Conservation (phyloP, 441 rosid genomes). For the Lepidium campestre region DNA sequence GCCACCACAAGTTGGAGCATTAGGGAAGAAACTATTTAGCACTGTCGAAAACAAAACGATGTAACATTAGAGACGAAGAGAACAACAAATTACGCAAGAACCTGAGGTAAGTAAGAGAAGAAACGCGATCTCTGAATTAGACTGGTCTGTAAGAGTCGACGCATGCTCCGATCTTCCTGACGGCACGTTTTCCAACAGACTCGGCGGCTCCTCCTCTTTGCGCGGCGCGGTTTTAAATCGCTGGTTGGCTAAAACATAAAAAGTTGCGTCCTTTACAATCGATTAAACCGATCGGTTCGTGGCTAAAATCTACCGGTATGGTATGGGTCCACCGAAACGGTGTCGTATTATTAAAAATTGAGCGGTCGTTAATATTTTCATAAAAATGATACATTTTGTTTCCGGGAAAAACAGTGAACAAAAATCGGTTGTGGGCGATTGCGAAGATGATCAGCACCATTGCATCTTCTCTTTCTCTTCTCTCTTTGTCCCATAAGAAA, state of each 20-base stretch:
- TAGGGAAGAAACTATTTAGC: neutral
- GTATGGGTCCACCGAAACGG: neutral
- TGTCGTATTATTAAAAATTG: neutral
- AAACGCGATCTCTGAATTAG: conserved; percentile 14
- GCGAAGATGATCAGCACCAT: conserved; percentile 8
- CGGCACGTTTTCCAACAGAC: conserved; percentile 10
- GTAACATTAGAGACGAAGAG: conserved; percentile 7
- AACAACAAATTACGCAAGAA: neutral
- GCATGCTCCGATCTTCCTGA: conserved; percentile 9
- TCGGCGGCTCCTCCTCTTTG: conserved; percentile 3
- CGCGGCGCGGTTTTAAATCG: neutral
- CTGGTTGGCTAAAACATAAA: neutral
- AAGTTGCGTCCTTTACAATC: neutral
- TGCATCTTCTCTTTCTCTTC: conserved; percentile 18
- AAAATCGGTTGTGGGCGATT: neutral
- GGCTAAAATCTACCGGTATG: neutral
- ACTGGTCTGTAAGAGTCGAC: conserved; percentile 3
- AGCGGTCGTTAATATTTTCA: neutral
- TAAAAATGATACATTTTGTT: neutral
- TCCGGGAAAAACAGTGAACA: neutral
- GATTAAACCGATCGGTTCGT: neutral
- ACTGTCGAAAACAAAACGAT: conserved; percentile 1
- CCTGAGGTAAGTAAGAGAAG: conserved; percentile 21
- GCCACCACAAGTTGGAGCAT: neutral
- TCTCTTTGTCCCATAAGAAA: conserved; percentile 16